A percentile compares a stretch with the other conserved stretches of the same genome.
phyloP scores from a whole-genome alignment of 352 stramenopile genomes.

The Phytophthora brassicae region DNA sequence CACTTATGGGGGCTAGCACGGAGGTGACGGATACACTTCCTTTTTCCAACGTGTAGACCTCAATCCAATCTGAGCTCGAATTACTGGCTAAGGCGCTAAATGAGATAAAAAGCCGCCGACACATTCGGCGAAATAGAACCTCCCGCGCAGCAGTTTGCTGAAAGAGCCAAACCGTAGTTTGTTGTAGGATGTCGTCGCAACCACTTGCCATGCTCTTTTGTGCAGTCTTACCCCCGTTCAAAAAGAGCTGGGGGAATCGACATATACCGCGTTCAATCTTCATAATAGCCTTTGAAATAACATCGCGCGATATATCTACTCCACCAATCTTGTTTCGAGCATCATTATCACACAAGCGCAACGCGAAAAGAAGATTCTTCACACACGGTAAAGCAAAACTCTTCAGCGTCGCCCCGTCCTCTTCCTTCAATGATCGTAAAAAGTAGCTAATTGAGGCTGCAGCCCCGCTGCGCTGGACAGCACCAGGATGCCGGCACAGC shows the following conservation, averaged over 20 bases:
- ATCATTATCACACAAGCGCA: constrained; percentile 63
- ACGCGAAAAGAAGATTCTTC: constrained; percentile 63
- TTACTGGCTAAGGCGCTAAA: constrained; percentile 47
- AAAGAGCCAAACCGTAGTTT: constrained; percentile 47
- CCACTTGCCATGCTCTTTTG: background rate
- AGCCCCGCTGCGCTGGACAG: constrained; percentile 61
- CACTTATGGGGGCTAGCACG: constrained; percentile 50
- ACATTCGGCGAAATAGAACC: constrained; percentile 40
- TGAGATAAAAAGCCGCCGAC: constrained; percentile 47
- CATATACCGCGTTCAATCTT: constrained; percentile 64
- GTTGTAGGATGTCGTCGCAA: constrained; percentile 13
- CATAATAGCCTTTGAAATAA: constrained; percentile 63
- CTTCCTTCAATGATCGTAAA: constrained; percentile 60
- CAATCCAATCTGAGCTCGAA: constrained; percentile 51
- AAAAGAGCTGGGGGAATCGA: constrained; percentile 55
- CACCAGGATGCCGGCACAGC: constrained; percentile 63
- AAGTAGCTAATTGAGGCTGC: constrained; percentile 72
- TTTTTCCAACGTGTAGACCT: constrained; percentile 33
- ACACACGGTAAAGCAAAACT: constrained; percentile 64
- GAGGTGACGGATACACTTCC: constrained; percentile 22
- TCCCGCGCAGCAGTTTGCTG: constrained; percentile 38
- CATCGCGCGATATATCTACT: constrained; percentile 47
- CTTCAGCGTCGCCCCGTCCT: constrained; percentile 50
- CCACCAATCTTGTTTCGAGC: constrained; percentile 27
- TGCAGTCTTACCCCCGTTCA: constrained; percentile 1